Percentiles rank a stretch among this genome's conserved stretches.
Conservation (phyloP, 2,329 filamentous ascomycete species). For the Neophaeococcomyces mojaviensis region DNA sequence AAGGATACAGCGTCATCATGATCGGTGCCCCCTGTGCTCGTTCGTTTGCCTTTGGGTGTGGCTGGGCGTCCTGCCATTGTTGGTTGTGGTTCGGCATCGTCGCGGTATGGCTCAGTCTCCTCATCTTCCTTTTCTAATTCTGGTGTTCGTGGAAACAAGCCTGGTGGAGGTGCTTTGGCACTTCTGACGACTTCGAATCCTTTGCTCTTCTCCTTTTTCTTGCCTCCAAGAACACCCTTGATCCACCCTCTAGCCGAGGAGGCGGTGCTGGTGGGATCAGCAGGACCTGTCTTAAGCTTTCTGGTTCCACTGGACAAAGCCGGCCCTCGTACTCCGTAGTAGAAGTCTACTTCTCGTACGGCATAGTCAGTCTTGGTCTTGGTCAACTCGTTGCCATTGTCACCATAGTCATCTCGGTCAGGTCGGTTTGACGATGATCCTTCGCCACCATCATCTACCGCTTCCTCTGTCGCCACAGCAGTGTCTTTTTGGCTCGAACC, state of each 20-base stretch:
- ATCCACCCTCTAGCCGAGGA: slow-evolving; percentile 88
- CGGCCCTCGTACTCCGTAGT: slow-evolving; percentile 85
- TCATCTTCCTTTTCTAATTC: slow-evolving; percentile 39
- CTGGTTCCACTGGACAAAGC: slow-evolving; percentile 69
- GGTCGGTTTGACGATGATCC: slow-evolving; percentile 23
- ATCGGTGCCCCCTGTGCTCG: not conserved
- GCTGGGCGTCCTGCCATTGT: slow-evolving; percentile 8
- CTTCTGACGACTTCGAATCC: slow-evolving; percentile 96
- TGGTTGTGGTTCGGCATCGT: slow-evolving; percentile 24
- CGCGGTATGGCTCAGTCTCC: slow-evolving; percentile 58
- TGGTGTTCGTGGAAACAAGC: slow-evolving; percentile 41
- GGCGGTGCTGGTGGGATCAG: slow-evolving; percentile 86
- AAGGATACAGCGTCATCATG: slow-evolving; percentile 7
- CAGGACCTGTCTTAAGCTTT: slow-evolving; percentile 85
- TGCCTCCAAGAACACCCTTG: slow-evolving; percentile 67
- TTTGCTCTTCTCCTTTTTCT: slow-evolving; percentile 89
- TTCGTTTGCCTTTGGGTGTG: not conserved
- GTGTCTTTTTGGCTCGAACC: slow-evolving; percentile 21
- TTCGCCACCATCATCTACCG: slow-evolving; percentile 38
- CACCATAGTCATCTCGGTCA: slow-evolving; percentile 33
- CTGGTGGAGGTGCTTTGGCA: slow-evolving; percentile 72
- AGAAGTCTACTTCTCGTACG: slow-evolving; percentile 91
- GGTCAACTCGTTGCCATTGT: slow-evolving; percentile 37
- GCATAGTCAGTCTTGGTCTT: slow-evolving; percentile 63
- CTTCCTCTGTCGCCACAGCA: slow-evolving; percentile 40